Conservation (phyloP, 2,329 filamentous ascomycete species). For the Aspergillus proliferans region DNA sequence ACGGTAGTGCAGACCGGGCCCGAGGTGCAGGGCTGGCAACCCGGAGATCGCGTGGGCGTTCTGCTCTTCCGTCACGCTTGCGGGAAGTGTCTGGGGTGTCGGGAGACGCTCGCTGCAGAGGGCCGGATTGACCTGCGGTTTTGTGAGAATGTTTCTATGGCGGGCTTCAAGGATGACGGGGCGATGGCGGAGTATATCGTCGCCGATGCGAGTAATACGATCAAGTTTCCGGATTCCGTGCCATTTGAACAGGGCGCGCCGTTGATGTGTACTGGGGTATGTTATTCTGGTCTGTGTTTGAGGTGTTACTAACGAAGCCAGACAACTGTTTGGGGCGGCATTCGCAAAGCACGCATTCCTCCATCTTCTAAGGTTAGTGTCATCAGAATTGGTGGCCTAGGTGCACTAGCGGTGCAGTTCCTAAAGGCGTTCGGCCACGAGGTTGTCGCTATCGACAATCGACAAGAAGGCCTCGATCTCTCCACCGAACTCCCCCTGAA, state of each 20-base stretch:
- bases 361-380: constrained; percentile 23
- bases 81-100: constrained; percentile 6
- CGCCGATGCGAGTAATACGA: constrained; percentile 23
- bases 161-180: constrained; percentile 5
- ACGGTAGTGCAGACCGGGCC: constrained; percentile 21
- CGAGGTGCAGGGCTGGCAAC: constrained; percentile 20
- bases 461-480: neutral
- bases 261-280: constrained; percentile 30
- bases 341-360: constrained; percentile 11
- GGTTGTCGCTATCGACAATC: constrained; percentile 13
- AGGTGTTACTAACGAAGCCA: too few relatives aligned
- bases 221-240: constrained; percentile 17
- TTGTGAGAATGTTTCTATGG: constrained; percentile 22
- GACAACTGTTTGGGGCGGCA: constrained; percentile 2
- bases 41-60: constrained; percentile 25
- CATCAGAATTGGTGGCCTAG: constrained; percentile 23
- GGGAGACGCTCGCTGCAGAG: constrained; percentile 12
- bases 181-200: constrained; percentile 29
- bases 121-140: neutral
- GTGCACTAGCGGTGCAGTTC: constrained; percentile 28
- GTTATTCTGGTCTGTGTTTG: constrained; percentile 1
- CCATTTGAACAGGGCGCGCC: constrained; percentile 26
- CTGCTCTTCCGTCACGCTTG: constrained; percentile 19
- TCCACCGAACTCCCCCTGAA: too few relatives aligned
- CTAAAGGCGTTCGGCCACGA: constrained; percentile 20